Percentiles rank a stretch among this genome's conserved stretches.
These are phyloP conservation scores for Elsinoe fawcettii DNA, from an alignment of 2,329 filamentous ascomycete genomes.

Conservation along the genomic window DNA sequence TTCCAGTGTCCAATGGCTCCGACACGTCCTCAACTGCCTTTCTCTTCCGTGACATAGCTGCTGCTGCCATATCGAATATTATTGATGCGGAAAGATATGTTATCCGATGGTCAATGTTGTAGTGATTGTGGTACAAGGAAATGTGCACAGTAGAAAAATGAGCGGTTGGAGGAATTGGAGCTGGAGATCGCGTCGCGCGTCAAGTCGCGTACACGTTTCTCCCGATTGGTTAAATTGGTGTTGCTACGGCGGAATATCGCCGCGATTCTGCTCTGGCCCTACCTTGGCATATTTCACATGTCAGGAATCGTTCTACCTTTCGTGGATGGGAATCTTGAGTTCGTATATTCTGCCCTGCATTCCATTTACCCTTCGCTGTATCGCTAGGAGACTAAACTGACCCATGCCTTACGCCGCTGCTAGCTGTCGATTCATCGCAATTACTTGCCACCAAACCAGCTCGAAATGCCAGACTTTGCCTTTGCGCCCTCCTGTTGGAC, in stretches of 20 bases:
- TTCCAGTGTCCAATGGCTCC: neutral
- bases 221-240: conserved; percentile 14
- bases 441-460: conserved; percentile 61
- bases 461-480: conserved; percentile 73
- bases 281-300: neutral
- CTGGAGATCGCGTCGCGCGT: conserved; percentile 12
- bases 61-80: conserved; percentile 8
- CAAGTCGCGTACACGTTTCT: conserved; percentile 10
- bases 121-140: neutral
- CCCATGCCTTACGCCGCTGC: neutral
- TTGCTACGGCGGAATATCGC: conserved; percentile 10
- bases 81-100: conserved; percentile 2
- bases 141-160: neutral
- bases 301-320: neutral
- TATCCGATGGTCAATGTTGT: conserved; percentile 1
- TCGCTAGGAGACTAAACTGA: neutral
- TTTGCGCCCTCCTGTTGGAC: conserved; percentile 61
- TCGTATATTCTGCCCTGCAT: neutral
- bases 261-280: neutral
- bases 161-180: neutral
- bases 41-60: conserved; percentile 9
- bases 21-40: conserved; percentile 4
- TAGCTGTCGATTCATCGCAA: neutral
- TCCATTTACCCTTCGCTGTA: neutral
- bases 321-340: neutral